Conservation (phyloP, 345 rosid species). For the Melaleuca quinquenervia region DNA sequence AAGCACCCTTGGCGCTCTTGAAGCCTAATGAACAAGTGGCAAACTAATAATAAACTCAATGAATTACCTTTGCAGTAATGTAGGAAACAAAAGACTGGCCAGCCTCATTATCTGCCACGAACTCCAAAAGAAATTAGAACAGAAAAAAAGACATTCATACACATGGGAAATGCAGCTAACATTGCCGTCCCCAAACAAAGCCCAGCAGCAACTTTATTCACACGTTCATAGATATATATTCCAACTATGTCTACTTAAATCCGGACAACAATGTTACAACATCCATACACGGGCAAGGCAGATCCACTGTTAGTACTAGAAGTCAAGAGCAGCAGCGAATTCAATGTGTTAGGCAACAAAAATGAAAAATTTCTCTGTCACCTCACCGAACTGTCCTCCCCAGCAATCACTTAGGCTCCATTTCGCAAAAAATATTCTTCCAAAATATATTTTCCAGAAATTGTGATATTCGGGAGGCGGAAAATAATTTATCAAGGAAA, state of each 20-base stretch:
- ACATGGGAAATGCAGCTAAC: background rate
- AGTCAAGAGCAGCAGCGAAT: background rate
- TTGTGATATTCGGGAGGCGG: too few relatives aligned
- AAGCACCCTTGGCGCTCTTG: constrained; percentile 54
- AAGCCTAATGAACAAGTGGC: background rate
- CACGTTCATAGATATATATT: background rate
- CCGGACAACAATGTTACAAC: background rate
- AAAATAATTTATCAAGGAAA: too few relatives aligned
- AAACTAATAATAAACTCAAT: background rate
- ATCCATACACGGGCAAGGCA: background rate
- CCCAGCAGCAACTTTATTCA: background rate
- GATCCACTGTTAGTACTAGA: background rate
- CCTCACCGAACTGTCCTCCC: background rate
- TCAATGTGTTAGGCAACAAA: background rate
- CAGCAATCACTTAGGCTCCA: too few relatives aligned
- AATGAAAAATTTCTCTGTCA: background rate
- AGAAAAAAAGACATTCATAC: background rate
- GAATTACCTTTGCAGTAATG: constrained; percentile 71
- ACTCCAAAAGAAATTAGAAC: background rate
- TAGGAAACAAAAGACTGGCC: constrained; percentile 66
- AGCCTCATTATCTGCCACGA: constrained; percentile 52
- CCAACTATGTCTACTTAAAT: background rate
- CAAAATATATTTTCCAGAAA: too few relatives aligned
- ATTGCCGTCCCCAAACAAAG: background rate
- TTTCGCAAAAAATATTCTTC: too few relatives aligned